Evolutionary conservation across 140 eudicot species (phyloP), one percentile per base, ranked within the genome.

Genomic region (Oenanthe javanica): DNA sequence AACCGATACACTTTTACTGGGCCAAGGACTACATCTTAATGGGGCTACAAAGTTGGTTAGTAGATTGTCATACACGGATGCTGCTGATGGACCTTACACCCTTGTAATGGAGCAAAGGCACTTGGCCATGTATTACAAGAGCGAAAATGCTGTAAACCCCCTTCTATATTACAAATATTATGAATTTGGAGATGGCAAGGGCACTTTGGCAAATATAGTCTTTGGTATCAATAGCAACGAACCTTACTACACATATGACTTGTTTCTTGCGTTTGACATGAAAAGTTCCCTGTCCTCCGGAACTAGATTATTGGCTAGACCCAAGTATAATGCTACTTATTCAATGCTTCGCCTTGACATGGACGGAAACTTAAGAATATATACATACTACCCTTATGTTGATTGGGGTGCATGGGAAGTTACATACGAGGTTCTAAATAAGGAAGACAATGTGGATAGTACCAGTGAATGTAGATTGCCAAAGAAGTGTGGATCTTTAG

Each of bases 51-150:
- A 51, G 77, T 73, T 84, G 9, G 82, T 87, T 16, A 81, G 87
- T 48, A 73, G 87, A 18, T 25, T 75, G 45, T 86, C 89, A 0
- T 6, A 2, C 3, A 61, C 3, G 9, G 71, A 81, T 5, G 77
- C 83, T 52, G 14, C 43, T 31, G 78, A 79, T 69, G 90, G 90
- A 48, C 86, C 86, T 46, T 61, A 87, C 43, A 25, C 78, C n/a
- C 49, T 64, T 21, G 85, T 77, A 49, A 55, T 87, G 86, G 88
- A 80, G 52, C 61, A 81, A 69, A 77, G 83, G n/a, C 63, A 78
- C 13, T 70, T 80, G 85, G 80, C 86, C 25, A 9, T 87, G 87
- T 84, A 87, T 55, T 84, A 73, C 77, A 79, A 79, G 52, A 79
- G 75, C 77, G 49, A 54, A 36, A 84, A 81, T 36, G 21, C 84